Percentiles rank a stretch among this genome's conserved stretches.
These are phyloP conservation scores for Cytospora mali DNA, from an alignment of 2,329 filamentous ascomycete species.

Conservation along the genomic window DNA sequence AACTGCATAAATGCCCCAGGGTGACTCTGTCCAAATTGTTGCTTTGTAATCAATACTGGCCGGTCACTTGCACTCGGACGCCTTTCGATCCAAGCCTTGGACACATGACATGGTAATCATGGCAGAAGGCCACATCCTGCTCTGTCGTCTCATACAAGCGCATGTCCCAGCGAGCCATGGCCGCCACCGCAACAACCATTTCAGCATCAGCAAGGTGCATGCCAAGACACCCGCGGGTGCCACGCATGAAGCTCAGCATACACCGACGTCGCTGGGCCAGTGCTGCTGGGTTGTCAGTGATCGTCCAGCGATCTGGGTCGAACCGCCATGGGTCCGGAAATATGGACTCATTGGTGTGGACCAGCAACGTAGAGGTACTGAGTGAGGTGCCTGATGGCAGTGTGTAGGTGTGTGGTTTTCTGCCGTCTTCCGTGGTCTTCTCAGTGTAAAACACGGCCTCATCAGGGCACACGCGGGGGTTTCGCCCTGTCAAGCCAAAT, in stretches of 20 bases:
- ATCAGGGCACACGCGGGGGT: constrained; percentile 35
- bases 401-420: constrained; percentile 25
- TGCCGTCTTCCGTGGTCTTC: background rate
- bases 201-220: constrained; percentile 41
- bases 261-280: constrained; percentile 2
- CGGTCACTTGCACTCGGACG: constrained; percentile 26
- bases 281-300: background rate
- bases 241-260: constrained; percentile 32
- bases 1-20: too few relatives aligned
- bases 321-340: constrained; percentile 6
- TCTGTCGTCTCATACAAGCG: constrained; percentile 34
- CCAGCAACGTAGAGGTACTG: constrained; percentile 41
- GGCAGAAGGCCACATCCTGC: constrained; percentile 32
- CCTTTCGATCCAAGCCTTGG: constrained; percentile 30
- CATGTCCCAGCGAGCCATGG: constrained; percentile 38
- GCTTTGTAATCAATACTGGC: too few relatives aligned
- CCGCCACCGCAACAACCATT: constrained; percentile 34
- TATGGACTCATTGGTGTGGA: constrained; percentile 32
- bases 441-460: constrained; percentile 31
- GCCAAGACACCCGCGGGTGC: constrained; percentile 45
- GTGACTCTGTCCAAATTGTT: too few relatives aligned
- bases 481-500: constrained; percentile 43
- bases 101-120: constrained; percentile 31
- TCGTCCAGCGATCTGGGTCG: constrained; percentile 8
- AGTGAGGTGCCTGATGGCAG: constrained; percentile 39